phyloP scores from a whole-genome alignment of 2,329 filamentous ascomycete species.

The Colletotrichum zoysiae region DNA sequence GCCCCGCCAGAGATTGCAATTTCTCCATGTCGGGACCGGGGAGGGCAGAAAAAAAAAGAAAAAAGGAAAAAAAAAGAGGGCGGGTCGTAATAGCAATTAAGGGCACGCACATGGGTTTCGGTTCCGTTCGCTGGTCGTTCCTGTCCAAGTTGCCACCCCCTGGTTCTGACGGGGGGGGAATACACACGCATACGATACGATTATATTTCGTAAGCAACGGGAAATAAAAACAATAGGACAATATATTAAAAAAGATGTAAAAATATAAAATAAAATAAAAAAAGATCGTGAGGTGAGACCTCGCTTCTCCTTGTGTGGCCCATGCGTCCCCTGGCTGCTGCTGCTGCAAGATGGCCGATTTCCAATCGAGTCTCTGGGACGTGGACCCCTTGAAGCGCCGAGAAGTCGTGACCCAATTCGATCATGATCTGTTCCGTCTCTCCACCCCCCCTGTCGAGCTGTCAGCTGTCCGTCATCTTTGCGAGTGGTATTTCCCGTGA shows the following conservation, averaged over 20 bases:
- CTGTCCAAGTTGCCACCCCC: not conserved
- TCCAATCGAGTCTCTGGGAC: slow-evolving; percentile 1
- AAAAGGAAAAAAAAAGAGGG: not conserved
- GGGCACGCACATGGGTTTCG: slow-evolving; percentile 5
- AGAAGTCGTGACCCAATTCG: not conserved
- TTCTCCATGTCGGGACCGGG: slow-evolving; percentile 25
- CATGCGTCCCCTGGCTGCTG: slow-evolving; percentile 5
- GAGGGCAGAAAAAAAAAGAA: not conserved
- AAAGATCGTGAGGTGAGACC: not conserved
- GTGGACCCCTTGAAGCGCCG: slow-evolving; percentile 10
- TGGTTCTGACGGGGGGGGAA: not conserved
- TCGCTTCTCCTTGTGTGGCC: slow-evolving; percentile 5
- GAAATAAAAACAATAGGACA: not conserved
- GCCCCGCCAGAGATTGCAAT: slow-evolving; percentile 3
- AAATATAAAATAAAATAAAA: no score
- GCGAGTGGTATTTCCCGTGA: not conserved
- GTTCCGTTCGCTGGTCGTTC: slow-evolving; percentile 25
- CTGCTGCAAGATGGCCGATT: slow-evolving; percentile 21
- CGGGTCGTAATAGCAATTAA: slow-evolving; percentile 14
- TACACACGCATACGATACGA: not conserved
- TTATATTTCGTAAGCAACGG: not conserved
- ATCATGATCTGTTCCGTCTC: not conserved
- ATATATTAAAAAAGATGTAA: no score
- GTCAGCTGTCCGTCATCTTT: not conserved
- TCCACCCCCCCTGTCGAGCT: not conserved